Conservation (phyloP, 1,284 basidiomycete genomes). For the Boletus albobrunnescens region DNA sequence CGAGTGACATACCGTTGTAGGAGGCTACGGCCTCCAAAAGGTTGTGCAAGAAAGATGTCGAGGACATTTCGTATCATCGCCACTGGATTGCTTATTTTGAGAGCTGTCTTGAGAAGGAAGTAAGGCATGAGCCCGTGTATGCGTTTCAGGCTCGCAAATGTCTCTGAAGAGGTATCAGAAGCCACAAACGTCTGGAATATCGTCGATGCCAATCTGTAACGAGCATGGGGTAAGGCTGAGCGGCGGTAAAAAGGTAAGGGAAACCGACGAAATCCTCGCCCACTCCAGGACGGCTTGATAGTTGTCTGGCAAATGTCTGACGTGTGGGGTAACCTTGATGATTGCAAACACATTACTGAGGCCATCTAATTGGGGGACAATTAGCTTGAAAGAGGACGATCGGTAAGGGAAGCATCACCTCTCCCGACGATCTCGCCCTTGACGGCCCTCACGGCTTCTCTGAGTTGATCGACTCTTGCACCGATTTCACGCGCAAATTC, state of each 20-base stretch:
- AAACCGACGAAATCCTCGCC: conserved; percentile 88
- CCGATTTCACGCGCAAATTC: conserved; percentile 88
- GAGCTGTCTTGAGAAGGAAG: conserved; percentile 88
- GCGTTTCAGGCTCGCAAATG: conserved; percentile 83
- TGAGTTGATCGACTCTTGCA: conserved; percentile 80
- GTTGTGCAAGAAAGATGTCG: conserved; percentile 96
- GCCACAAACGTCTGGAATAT: conserved; percentile 95
- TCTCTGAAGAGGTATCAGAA: conserved; percentile 88
- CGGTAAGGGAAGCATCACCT: conserved; percentile 46
- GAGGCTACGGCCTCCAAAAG: conserved; percentile 90
- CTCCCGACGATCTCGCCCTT: conserved; percentile 89
- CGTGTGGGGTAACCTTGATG: conserved; percentile 78
- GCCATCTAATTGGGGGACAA: conserved; percentile 57
- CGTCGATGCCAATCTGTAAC: conserved; percentile 78
- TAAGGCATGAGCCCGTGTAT: conserved; percentile 98
- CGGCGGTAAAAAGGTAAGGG: conserved; percentile 7
- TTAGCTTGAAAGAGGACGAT: conserved; percentile 13
- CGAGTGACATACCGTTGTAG: conserved; percentile 69
- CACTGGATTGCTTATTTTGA: conserved; percentile 94
- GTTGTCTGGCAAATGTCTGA: conserved; percentile 78
- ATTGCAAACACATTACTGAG: conserved; percentile 83
- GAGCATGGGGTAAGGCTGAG: conserved; percentile 14
- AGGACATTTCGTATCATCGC: conserved; percentile 90
- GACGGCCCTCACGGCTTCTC: conserved; percentile 80
- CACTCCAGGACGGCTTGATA: conserved; percentile 92